Evolutionary conservation across 208 protist species (phyloP), one percentile per base, ranked within the genome.

Genomic region (Blechomonas ayalai): DNA sequence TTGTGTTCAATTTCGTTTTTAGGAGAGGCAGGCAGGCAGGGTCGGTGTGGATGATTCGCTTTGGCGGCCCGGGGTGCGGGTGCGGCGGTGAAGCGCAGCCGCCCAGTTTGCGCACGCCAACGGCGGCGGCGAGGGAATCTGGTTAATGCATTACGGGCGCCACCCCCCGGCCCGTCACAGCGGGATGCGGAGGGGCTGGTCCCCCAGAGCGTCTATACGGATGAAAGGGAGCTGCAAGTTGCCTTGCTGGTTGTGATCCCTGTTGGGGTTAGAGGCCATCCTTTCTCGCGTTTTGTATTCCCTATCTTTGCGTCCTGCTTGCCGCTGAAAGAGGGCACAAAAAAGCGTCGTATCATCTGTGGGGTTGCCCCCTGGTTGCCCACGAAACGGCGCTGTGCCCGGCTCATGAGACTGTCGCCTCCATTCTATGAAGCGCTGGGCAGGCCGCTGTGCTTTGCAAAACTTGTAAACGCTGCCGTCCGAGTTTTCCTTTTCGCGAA

Each of bases 401-500:
- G 52, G 52, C 32, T 73, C 36, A 12, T 43, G 39, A 18, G 13
- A 6, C 9, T 15, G 10, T 1, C 60, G 55, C 49, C 58, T 67
- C 80, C 80, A 84, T 35, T 75, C 53, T 31, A 63, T 49, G 36
- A 77, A 89, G 1, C 56, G 52, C 36, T 33, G 57, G 0, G 72
- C 52, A 7, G 76, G 64, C 16, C 74, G 71, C 15, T 71, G 74
- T 13, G 66, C 65, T 37, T 62, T 67, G 56, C 65, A 84, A 51
- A 71, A 71, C 16, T 69, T 47, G 55, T 85, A 89, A 4, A 50
- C 36, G 20, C 42, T 69, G 15, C 69, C 72, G 52, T 89, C 73
- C 10, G 36, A 48, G 39, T 79, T 82, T 31, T 18, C 28, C 28
- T 72, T 66, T 23, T 79, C 69, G 10, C 61, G 55, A 25, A 74